phyloP scores from a whole-genome alignment of 441 rosid genomes.

The Melastoma candidum region DNA sequence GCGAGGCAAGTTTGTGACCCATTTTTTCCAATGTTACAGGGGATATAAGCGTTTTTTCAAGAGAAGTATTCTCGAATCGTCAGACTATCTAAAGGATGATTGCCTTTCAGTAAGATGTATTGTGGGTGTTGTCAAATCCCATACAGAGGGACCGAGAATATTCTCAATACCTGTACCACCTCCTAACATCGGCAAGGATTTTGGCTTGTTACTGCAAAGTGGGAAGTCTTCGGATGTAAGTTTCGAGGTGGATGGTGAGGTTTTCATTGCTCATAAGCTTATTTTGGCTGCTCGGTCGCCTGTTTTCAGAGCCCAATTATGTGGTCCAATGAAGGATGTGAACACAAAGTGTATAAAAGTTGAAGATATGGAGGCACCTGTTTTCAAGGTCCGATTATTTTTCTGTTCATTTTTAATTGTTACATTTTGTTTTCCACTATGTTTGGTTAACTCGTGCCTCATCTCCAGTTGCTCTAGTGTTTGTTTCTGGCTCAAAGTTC shows the following conservation, averaged over 20 bases:
- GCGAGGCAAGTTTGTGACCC: constrained; percentile 3
- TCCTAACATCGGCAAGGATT: constrained; percentile 65
- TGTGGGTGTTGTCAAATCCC: constrained; percentile 93
- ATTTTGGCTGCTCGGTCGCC: constrained; percentile 95
- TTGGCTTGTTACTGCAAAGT: constrained; percentile 71
- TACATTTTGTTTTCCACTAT: not conserved
- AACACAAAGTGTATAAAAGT: constrained; percentile 55
- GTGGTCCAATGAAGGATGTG: constrained; percentile 88
- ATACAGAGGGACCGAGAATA: constrained; percentile 79
- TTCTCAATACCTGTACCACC: constrained; percentile 60
- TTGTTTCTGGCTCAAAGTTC: too few relatives aligned
- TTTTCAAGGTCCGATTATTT: constrained; percentile 57
- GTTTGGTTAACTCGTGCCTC: not conserved
- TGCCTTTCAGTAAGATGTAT: constrained; percentile 63
- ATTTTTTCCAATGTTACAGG: constrained; percentile 40
- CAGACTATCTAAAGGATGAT: constrained; percentile 83
- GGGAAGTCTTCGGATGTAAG: constrained; percentile 69
- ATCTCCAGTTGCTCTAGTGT: too few relatives aligned
- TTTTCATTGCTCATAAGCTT: constrained; percentile 74
- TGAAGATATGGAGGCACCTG: constrained; percentile 79
- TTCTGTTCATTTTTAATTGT: not conserved
- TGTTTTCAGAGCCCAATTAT: constrained; percentile 93
- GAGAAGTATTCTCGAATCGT: constrained; percentile 61
- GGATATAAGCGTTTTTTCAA: constrained; percentile 93
- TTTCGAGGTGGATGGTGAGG: constrained; percentile 73